Evolutionary conservation across 1,139 yeast species (phyloP).

Genomic region (Geotrichum phurueaensis): DNA sequence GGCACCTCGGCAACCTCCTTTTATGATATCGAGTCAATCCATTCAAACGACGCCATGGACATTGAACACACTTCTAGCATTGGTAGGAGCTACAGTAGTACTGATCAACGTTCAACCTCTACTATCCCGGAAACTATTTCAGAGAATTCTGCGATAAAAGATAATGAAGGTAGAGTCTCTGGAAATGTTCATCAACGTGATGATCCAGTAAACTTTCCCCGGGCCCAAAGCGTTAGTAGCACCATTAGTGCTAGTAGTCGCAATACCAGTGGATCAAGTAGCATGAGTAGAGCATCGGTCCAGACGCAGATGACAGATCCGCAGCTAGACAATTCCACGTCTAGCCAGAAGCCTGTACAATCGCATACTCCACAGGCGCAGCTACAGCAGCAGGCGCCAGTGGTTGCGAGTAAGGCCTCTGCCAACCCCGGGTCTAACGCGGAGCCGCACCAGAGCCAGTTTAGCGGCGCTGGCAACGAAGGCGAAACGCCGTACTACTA

Average conservation of each 20-base stretch:
- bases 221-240: constrained; percentile 3
- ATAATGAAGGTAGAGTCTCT: not conserved
- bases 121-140: not conserved
- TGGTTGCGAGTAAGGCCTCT: not conserved
- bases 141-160: not conserved
- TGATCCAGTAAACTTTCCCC: not conserved
- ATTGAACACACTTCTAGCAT: not conserved
- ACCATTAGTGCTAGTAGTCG: not conserved
- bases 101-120: not conserved
- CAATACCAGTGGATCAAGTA: constrained; percentile 4
- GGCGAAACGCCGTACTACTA: constrained; percentile 3
- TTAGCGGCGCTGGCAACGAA: not conserved
- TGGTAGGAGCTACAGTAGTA: not conserved
- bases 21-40: not conserved
- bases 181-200: not conserved
- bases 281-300: not conserved
- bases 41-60: not conserved
- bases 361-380: not conserved
- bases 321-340: not conserved
- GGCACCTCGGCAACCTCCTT: not conserved
- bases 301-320: constrained; percentile 3
- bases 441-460: not conserved
- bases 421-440: not conserved
- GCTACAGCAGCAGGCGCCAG: not conserved
- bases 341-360: not conserved